These are phyloP conservation scores for Cyclotella atomus DNA, from an alignment of 108 stramenopile species.

Conservation along the genomic window DNA sequence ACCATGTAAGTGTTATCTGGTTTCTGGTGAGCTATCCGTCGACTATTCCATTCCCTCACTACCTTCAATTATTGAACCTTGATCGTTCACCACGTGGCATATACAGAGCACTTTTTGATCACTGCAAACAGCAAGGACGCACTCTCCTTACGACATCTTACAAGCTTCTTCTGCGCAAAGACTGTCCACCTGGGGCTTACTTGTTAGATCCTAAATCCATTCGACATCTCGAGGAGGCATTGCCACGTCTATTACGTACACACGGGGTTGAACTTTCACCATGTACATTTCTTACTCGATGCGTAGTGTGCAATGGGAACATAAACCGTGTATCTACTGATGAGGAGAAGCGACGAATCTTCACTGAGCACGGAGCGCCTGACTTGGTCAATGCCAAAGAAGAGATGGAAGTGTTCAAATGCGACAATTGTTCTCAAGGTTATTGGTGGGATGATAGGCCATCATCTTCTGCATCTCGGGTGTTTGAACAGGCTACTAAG, in stretches of 20 bases:
- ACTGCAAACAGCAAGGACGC: slow-evolving; percentile 71
- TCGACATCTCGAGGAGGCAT: slow-evolving; percentile 64
- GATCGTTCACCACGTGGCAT: no score
- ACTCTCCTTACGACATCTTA: slow-evolving; percentile 86
- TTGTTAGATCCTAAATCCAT: slow-evolving; percentile 67
- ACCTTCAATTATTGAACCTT: no score
- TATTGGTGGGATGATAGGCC: slow-evolving; percentile 90
- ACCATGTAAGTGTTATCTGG: slow-evolving; percentile 58
- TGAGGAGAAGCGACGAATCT: slow-evolving; percentile 58
- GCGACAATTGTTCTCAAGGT: slow-evolving; percentile 73
- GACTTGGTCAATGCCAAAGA: slow-evolving; percentile 37
- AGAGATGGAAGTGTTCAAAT: slow-evolving; percentile 71
- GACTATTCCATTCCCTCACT: not conserved
- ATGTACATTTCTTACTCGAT: slow-evolving; percentile 67
- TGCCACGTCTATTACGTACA: slow-evolving; percentile 71
- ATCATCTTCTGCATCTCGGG: slow-evolving; percentile 76
- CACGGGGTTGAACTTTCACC: slow-evolving; percentile 79
- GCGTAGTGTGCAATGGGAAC: slow-evolving; percentile 87
- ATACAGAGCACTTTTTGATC: slow-evolving; percentile 65
- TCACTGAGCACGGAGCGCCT: slow-evolving; percentile 64
- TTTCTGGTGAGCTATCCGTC: no score
- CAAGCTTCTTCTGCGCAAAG: slow-evolving; percentile 73
- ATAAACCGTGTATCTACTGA: slow-evolving; percentile 64
- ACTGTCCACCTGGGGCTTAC: slow-evolving; percentile 87
- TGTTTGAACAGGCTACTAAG: slow-evolving; percentile 72